Base-by-base conservation (phyloP, 106 monocot species). In the Dendrobium nobile region DNA sequence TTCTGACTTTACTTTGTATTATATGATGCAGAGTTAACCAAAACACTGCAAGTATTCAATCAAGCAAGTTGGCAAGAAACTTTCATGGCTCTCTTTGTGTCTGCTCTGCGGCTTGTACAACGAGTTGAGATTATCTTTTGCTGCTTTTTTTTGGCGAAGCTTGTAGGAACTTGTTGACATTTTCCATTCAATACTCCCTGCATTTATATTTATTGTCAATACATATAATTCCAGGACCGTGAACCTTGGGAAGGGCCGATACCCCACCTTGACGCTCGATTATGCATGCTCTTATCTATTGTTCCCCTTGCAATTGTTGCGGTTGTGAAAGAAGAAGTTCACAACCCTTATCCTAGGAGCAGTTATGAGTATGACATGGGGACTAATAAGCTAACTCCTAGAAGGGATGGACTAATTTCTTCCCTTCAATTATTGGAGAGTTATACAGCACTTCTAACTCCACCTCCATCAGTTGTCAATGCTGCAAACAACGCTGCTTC, bases 51-150 rank as follows among this genome's bases (percentile, higher is more conserved):
- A 89, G 86, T 89, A 55, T 61, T 89, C 77, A 96, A 96, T 79
- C 86, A 87, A 67, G 93, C 96, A 27, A 93, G 86, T 81, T 96
- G 96, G 96, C 96, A 93, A 75, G 96, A 96, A 58, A 92, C 96
- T 10, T 96, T 96, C 85, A 85, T 86, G 84, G 92, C 91, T 85
- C 88, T 96, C 48, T 96, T 93, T 92, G 48, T 93, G 82, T 93
- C 96, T 28, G 87, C 90, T 78, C 92, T 93, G 45, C 86, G 90
- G 22, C 90, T 93, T 80, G 84, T 93, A 18, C 93, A 96, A 85
- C 87, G 93, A 86, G 96, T 96, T 88, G 75, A 84, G 85, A 91
- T 83, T 73, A 26, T 58, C 18, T 75, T 78, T 80, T 75, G 19
- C 3, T 31, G 20, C 13, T 44, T 28, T 27, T 37, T 56, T 56